Base-by-base conservation (phyloP, 1,284 basidiomycete genomes). In the Wallemia hederae region DNA sequence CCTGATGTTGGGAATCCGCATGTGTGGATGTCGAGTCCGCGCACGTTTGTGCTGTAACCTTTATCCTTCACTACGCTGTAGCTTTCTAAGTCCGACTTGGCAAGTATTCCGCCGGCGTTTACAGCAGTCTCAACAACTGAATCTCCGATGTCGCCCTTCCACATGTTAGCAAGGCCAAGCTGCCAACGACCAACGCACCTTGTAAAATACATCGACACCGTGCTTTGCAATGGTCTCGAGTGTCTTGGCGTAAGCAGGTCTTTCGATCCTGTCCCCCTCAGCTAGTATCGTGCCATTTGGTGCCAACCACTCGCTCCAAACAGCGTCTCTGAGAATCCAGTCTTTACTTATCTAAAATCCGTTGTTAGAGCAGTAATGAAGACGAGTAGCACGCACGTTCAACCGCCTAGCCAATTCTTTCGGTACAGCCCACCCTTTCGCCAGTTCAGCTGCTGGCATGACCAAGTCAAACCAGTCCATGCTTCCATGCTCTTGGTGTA, bases 1-100 rank as follows among this genome's bases (percentile, higher is more conserved):
- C 87, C 88, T 27, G 80, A 85, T 2, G 83, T 82, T 3, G 90
- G 91, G 11, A 85, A 81, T 66, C 79, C 78, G 0, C 83, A 79
- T 0, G 86, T 89, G 71, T 87, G 94, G 25, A 97, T 75, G 62
- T 78, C 85, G 65, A 80, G 78, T 55, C 80, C 80, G 26, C 75
- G 75, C 70, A 86, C 97, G 0, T 76, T 79, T 2, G 85, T 83
- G 66, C 80, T 69, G 49, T 94, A 72, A 2, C 92, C 85, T 29
- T 74, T 80, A 61, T 77, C 72, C n/a, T 87, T 78, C 59, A 78
- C 77, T 25, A 84, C 80, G 27, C 73, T 69, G 71, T 91, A 98
- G 19, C 72, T 72, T 60, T 74, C 74, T 27, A 92, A 70, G 70
- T 92, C 88, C 59, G 74, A 72, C 61, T 78, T 72, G 0, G 83